Conservation (phyloP, 176 grass and related monocot genomes). For the Triticum urartu region DNA sequence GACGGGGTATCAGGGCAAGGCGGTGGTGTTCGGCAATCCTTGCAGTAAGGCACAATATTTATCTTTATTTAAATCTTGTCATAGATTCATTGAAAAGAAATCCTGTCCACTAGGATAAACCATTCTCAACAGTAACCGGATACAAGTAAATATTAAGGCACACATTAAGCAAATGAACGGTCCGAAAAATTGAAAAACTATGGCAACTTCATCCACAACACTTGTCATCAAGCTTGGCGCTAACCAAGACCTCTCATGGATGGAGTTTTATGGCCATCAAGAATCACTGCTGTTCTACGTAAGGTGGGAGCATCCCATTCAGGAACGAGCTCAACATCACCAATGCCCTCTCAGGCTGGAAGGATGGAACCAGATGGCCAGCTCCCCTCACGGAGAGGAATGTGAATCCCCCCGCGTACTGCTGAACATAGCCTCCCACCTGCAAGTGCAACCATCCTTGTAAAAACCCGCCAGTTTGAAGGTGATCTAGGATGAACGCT, state of each 20-base stretch:
- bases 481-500: not conserved
- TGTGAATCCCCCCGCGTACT: not conserved
- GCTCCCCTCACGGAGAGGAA: not conserved
- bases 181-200: not conserved
- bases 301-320: not conserved
- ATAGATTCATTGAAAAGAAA: not conserved
- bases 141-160: not conserved
- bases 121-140: not conserved
- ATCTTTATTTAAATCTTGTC: not conserved
- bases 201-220: not conserved
- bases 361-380: conserved; percentile 4
- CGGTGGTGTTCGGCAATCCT: no score
- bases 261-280: not conserved
- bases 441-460: not conserved
- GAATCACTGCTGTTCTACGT: not conserved
- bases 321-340: not conserved
- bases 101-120: not conserved
- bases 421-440: conserved; percentile 13
- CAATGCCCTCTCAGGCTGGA: conserved; percentile 10
- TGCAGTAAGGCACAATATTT: not conserved
- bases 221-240: not conserved
- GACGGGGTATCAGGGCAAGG: no score
- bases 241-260: not conserved
- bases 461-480: not conserved
- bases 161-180: not conserved